Evolutionary conservation across 2,329 filamentous ascomycete genomes (phyloP).

Genomic region (Aspergillus awamori): DNA sequence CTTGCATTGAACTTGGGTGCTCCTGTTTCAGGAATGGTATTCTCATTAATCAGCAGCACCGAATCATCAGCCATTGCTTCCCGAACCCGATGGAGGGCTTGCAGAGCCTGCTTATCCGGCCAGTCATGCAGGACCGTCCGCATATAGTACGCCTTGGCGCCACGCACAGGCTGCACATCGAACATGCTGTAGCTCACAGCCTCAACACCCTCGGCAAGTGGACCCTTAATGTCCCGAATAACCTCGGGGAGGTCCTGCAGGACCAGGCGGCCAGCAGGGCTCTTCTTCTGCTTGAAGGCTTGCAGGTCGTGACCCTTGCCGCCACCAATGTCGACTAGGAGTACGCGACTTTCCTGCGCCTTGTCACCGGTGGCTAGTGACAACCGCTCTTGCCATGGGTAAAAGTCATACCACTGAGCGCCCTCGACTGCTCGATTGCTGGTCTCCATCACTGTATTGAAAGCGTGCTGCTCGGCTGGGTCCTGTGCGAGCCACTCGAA

Average conservation of each 20-base stretch:
- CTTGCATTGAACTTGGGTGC: no score
- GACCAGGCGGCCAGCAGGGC: background rate
- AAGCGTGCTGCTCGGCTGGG: constrained; percentile 20
- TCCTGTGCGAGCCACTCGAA: constrained; percentile 29
- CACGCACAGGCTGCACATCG: constrained; percentile 9
- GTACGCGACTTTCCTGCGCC: constrained; percentile 18
- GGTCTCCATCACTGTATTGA: constrained; percentile 28
- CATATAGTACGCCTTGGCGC: constrained; percentile 33
- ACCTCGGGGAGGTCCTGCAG: background rate
- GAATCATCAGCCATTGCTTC: no score
- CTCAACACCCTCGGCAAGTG: no score
- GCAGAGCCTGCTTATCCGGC: constrained; percentile 23
- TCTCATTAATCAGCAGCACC: no score
- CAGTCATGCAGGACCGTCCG: constrained; percentile 33
- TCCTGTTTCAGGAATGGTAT: no score
- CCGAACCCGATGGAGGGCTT: no score
- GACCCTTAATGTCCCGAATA: no score
- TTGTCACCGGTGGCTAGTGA: no score
- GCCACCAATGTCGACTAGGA: constrained; percentile 50
- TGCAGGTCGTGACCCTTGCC: constrained; percentile 43
- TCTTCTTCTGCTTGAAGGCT: background rate
- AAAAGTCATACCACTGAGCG: constrained; percentile 28
- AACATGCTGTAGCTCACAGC: no score
- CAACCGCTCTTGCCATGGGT: constrained; percentile 19
- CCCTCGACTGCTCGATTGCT: constrained; percentile 27